Percentiles rank a stretch among this genome's conserved stretches.
These are phyloP conservation scores for Leccinum longicurvipes DNA, from an alignment of 768 basidiomycete species.

Conservation along the genomic window DNA sequence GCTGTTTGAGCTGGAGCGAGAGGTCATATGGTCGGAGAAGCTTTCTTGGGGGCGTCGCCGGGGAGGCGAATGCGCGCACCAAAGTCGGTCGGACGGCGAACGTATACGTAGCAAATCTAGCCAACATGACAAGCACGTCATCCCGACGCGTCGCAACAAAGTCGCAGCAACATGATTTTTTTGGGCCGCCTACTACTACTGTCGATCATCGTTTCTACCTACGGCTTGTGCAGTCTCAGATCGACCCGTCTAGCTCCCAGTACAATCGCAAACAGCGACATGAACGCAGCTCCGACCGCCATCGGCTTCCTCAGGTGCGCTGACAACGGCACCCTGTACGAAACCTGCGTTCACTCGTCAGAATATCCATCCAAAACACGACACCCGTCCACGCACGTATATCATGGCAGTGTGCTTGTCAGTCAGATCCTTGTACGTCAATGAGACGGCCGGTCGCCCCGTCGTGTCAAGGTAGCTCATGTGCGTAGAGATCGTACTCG, in stretches of 20 bases:
- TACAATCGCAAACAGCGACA: slow-evolving; percentile 57
- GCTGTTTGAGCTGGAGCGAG: slow-evolving; percentile 52
- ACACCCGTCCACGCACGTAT: slow-evolving; percentile 57
- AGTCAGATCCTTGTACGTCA: slow-evolving; percentile 73
- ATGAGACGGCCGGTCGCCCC: slow-evolving; percentile 76
- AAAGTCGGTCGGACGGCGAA: neutral
- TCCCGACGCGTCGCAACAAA: neutral
- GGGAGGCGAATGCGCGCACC: slow-evolving; percentile 1
- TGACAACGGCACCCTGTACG: slow-evolving; percentile 76
- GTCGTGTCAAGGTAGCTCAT: slow-evolving; percentile 88
- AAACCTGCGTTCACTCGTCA: slow-evolving; percentile 53
- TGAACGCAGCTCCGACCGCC: slow-evolving; percentile 68
- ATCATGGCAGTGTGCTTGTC: slow-evolving; percentile 77
- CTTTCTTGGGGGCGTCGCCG: slow-evolving; percentile 3
- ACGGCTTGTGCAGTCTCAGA: slow-evolving; percentile 44
- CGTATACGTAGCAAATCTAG: slow-evolving; percentile 1
- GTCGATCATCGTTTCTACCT: slow-evolving; percentile 1
- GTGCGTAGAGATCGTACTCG: slow-evolving; percentile 61
- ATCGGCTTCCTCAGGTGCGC: slow-evolving; percentile 88
- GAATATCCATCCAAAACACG: slow-evolving; percentile 1
- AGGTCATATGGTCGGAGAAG: slow-evolving; percentile 64
- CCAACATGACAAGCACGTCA: slow-evolving; percentile 17
- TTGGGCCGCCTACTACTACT: neutral
- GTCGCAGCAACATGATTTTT: neutral
- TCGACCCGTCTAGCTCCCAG: slow-evolving; percentile 50